Percentiles rank a stretch among this genome's conserved stretches.
Evolutionary conservation across 2,329 filamentous ascomycete genomes (phyloP).

Genomic region (Aspergillus clavatus): DNA sequence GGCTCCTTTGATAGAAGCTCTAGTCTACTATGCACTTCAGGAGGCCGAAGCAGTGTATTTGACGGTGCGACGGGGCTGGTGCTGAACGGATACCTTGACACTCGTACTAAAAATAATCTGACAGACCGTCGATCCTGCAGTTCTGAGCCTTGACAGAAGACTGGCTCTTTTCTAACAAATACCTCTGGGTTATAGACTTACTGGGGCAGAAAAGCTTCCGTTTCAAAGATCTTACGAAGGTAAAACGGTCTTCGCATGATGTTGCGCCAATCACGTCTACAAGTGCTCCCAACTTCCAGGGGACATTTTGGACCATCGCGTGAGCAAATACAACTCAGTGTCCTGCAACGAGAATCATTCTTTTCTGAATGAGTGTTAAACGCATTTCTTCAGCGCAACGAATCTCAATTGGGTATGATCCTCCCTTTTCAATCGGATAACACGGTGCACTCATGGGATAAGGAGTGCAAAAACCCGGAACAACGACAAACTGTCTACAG

Average conservation of each 20-base stretch:
- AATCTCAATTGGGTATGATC: too few species aligned
- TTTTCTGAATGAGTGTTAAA: neutral
- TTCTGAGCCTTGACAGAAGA: neutral
- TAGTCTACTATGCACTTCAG: constrained; percentile 3
- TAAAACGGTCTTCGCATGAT: too few species aligned
- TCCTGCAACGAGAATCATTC: too few species aligned
- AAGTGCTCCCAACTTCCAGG: too few species aligned
- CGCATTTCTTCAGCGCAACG: neutral
- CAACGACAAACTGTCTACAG: neutral
- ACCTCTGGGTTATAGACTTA: neutral
- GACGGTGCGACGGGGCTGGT: neutral
- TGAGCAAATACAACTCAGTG: too few species aligned
- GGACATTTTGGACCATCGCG: too few species aligned
- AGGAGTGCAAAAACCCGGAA: too few species aligned
- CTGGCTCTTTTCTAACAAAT: neutral
- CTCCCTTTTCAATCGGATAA: too few species aligned
- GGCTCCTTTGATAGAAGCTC: constrained; percentile 7
- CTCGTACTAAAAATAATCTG: neutral
- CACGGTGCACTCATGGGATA: too few species aligned
- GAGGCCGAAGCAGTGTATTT: neutral
- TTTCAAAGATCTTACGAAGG: too few species aligned
- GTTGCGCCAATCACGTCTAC: too few species aligned
- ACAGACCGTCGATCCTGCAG: constrained; percentile 1
- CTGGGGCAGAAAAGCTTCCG: neutral
- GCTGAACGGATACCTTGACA: neutral